phyloP scores from a whole-genome alignment of 176 grass and related monocot genomes.

The Zea luxurians region DNA sequence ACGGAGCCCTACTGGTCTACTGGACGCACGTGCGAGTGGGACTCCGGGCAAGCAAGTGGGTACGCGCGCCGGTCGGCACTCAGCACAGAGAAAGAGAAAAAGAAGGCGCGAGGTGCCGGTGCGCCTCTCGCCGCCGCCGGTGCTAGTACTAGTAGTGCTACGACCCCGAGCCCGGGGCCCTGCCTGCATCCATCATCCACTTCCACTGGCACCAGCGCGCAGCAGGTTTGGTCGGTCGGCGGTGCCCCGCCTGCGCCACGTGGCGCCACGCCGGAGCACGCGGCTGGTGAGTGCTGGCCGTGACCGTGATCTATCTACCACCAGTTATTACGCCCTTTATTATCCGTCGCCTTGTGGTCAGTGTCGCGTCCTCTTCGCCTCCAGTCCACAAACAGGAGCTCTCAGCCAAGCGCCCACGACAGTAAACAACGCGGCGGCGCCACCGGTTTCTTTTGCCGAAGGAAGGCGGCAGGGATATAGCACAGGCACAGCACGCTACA shows the following conservation, averaged over 20 bases:
- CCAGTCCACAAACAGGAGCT: background rate
- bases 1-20: background rate
- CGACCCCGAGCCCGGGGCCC: background rate
- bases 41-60: background rate
- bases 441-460: background rate
- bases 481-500: background rate
- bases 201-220: background rate
- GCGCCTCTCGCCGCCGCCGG: background rate
- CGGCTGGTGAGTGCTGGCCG: background rate
- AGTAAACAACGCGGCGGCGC: background rate
- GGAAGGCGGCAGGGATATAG: background rate
- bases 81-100: background rate
- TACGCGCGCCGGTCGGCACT: background rate
- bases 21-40: background rate
- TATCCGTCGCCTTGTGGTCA: background rate
- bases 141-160: too few relatives aligned
- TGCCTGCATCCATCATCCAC: background rate
- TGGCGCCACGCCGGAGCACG: background rate
- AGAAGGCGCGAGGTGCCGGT: background rate
- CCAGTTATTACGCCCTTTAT: background rate
- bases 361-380: background rate
- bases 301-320: background rate
- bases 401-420: background rate
- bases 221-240: background rate
- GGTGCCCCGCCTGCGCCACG: background rate